Evolutionary conservation across 2,329 filamentous ascomycete genomes (phyloP), one percentile per base, ranked within the genome.

Genomic region (Ceratocystis harringtonii): DNA sequence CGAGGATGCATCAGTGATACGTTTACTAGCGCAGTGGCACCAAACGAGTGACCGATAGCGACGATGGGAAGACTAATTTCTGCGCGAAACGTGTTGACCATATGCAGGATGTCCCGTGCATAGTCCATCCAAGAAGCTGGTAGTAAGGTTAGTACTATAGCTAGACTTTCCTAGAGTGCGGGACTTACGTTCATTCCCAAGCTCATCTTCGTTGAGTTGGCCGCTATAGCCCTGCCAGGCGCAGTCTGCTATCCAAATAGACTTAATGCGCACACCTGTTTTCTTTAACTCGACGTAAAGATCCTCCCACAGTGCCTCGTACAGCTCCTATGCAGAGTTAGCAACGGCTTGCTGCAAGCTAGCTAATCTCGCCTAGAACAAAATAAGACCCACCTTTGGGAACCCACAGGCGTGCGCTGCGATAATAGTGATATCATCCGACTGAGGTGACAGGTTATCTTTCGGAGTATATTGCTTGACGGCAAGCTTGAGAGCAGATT

Each of bases 351-450:
- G n/a, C n/a, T 4, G n/a, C 15, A 61, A 6, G 28, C 17, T 41
- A 52, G 30, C 10, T 48, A 52, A 62, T 28, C 19, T n/a, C 10
- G 25, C 28, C 25, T 28, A 12, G 55, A 15, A 30, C 19, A 10
- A 41, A 2, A 32, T 17, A 30, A 15, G 44, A 60, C 48, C 25
- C 52, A 89, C 89, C 81, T 96, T 97, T 10, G 90, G 88, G 70
- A 96, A 96, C 10, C 87, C 92, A 77, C 96, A 96, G 62, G 90
- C 92, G 76, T 96, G 92, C 3, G 87, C 87, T 10, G 83, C 90
- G 65, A 97, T 84, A 67, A 97, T 85, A 22, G 90, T 96, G 7
- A 96, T 78, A 74, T 94, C 89, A 43, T 89, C 89, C 0, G 84
- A 82, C 68, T 84, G 79, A 0, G 90, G 87, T 28, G 77, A 75